phyloP scores from a whole-genome alignment of 2,329 filamentous ascomycete species.

The Pestalotiopsis sp. region DNA sequence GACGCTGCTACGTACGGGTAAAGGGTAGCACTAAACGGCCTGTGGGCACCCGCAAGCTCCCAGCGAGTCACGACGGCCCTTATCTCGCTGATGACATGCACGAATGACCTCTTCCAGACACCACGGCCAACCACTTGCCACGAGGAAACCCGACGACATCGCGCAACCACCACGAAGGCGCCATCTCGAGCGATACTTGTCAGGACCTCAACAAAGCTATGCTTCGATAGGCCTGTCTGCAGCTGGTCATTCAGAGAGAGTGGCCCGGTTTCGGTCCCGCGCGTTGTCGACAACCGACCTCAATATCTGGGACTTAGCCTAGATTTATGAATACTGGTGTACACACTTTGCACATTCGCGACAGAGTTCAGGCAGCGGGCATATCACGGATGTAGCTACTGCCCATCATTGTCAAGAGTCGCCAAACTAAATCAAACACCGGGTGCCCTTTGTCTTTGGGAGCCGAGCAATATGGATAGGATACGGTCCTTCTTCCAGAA shows the following conservation, averaged over 20 bases:
- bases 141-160: neutral
- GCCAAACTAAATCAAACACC: neutral
- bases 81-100: slow-evolving; percentile 9
- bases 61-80: slow-evolving; percentile 5
- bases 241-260: neutral
- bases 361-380: neutral
- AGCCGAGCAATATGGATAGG: slow-evolving; percentile 32
- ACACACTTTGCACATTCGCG: neutral
- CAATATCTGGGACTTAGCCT: neutral
- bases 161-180: neutral
- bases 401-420: neutral
- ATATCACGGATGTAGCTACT: neutral
- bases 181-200: neutral
- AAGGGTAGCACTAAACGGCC: neutral
- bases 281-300: neutral
- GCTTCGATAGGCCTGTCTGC: neutral
- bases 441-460: neutral
- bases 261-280: neutral
- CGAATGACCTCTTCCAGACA: slow-evolving; percentile 4
- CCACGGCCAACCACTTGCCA: neutral
- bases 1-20: neutral
- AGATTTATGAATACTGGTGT: neutral
- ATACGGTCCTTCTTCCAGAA: slow-evolving; percentile 37
- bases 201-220: slow-evolving; percentile 1
- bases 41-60: neutral